These are phyloP conservation scores for Cercospora sojina DNA, from an alignment of 2,329 filamentous ascomycete species.

Conservation along the genomic window DNA sequence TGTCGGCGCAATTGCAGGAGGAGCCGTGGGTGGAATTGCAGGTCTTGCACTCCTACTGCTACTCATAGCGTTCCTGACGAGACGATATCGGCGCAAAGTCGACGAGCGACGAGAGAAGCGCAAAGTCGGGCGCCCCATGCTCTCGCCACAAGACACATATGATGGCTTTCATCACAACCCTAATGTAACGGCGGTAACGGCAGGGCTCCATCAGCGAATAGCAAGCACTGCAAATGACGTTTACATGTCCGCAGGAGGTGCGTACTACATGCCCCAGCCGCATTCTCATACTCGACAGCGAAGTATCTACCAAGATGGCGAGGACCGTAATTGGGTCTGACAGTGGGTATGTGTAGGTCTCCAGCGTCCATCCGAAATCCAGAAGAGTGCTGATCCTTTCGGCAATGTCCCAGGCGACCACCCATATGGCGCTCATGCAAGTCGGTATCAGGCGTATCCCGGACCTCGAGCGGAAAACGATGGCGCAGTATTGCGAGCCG, in stretches of 20 bases:
- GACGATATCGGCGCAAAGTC: slow-evolving; percentile 14
- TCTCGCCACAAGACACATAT: slow-evolving; percentile 8
- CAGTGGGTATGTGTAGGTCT: slow-evolving; percentile 27
- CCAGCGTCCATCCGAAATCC: slow-evolving; percentile 10
- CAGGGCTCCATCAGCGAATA: slow-evolving; percentile 23
- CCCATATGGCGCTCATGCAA: background rate
- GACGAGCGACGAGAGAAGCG: slow-evolving; percentile 13
- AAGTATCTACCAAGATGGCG: slow-evolving; percentile 29
- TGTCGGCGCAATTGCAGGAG: slow-evolving; percentile 22
- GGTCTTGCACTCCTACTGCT: slow-evolving; percentile 14
- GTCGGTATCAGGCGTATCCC: slow-evolving; percentile 14
- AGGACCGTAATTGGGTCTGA: slow-evolving; percentile 31
- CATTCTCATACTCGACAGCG: slow-evolving; percentile 30
- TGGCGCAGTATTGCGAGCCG: slow-evolving; percentile 12
- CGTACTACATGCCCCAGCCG: slow-evolving; percentile 26
- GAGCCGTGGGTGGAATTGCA: slow-evolving; percentile 18
- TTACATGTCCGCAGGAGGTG: slow-evolving; percentile 35
- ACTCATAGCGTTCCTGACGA: slow-evolving; percentile 12
- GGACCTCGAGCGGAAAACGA: slow-evolving; percentile 22
- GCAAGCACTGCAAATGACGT: slow-evolving; percentile 31
- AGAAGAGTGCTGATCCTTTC: slow-evolving; percentile 27
- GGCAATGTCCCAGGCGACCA: slow-evolving; percentile 22
- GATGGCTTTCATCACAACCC: slow-evolving; percentile 11
- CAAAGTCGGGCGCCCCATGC: slow-evolving; percentile 4
- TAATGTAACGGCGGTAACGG: slow-evolving; percentile 1